Conservation (phyloP, 1,284 basidiomycete species). For the Tilletiopsis washingtonensis region DNA sequence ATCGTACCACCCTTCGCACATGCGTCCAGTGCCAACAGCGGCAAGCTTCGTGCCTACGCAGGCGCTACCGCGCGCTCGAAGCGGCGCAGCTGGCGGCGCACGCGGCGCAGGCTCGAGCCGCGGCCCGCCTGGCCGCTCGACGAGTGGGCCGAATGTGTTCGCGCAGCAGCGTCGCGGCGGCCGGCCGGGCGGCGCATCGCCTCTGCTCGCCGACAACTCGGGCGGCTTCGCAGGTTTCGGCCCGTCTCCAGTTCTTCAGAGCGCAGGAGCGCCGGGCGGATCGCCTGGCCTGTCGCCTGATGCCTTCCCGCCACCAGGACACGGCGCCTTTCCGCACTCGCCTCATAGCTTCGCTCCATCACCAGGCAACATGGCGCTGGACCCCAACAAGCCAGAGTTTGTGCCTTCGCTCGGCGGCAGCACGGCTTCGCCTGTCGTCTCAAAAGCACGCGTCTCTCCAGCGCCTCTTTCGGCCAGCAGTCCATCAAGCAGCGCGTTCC, state of each 20-base stretch:
- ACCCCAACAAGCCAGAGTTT: not conserved
- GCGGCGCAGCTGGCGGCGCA: not conserved
- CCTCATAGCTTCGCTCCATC: not conserved
- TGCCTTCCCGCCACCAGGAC: not conserved
- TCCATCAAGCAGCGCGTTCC: too few relatives aligned
- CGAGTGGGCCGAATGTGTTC: not conserved
- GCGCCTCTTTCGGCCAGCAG: not conserved
- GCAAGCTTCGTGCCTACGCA: too few relatives aligned
- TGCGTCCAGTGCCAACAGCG: too few relatives aligned
- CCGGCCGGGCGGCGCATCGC: not conserved
- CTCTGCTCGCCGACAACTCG: not conserved
- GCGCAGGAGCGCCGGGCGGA: not conserved
- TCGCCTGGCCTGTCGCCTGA: not conserved
- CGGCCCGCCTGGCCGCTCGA: not conserved
- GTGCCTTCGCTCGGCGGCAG: not conserved
- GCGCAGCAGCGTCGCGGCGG: not conserved
- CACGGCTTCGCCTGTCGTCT: not conserved
- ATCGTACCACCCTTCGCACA: not conserved
- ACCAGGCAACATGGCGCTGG: not conserved
- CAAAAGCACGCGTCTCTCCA: too few relatives aligned
- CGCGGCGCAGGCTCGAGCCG: not conserved
- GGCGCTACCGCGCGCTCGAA: too few relatives aligned
- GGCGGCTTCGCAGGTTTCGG: not conserved
- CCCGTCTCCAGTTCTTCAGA: not conserved
- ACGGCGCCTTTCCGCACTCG: not conserved